phyloP scores from a whole-genome alignment of 345 rosid species.

The Acer saccharum region DNA sequence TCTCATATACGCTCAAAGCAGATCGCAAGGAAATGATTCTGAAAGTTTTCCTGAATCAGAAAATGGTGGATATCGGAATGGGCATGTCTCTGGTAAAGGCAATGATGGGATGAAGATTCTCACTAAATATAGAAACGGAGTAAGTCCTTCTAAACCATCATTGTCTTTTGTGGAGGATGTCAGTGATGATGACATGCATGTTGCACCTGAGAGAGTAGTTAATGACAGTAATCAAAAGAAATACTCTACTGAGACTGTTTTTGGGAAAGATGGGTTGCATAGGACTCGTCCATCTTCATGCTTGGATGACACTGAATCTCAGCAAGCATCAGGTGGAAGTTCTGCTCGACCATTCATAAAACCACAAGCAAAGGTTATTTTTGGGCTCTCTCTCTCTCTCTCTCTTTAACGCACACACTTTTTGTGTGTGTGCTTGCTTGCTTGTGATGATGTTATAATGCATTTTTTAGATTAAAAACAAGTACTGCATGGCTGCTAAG shows the following conservation, averaged over 20 bases:
- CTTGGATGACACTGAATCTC: constrained; percentile 26
- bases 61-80: constrained; percentile 20
- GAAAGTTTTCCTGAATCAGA: constrained; percentile 10
- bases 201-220: constrained; percentile 23
- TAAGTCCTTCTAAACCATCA: constrained; percentile 27
- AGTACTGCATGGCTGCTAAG: not conserved
- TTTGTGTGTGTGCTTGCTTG: not conserved
- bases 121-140: constrained; percentile 30
- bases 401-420: not conserved
- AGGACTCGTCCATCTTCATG: constrained; percentile 8
- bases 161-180: constrained; percentile 32
- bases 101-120: constrained; percentile 21
- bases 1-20: constrained; percentile 29
- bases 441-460: not conserved
- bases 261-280: constrained; percentile 25
- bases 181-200: constrained; percentile 31
- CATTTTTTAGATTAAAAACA: not conserved
- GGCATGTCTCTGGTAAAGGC: constrained; percentile 32
- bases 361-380: constrained; percentile 40
- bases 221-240: constrained; percentile 27
- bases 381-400: not conserved
- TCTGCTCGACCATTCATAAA: not conserved
- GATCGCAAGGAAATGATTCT: constrained; percentile 25
- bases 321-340: constrained; percentile 24
- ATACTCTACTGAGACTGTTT: constrained; percentile 14